Base-by-base conservation (phyloP, 2,329 filamentous ascomycete species). In the Scedosporium boydii region DNA sequence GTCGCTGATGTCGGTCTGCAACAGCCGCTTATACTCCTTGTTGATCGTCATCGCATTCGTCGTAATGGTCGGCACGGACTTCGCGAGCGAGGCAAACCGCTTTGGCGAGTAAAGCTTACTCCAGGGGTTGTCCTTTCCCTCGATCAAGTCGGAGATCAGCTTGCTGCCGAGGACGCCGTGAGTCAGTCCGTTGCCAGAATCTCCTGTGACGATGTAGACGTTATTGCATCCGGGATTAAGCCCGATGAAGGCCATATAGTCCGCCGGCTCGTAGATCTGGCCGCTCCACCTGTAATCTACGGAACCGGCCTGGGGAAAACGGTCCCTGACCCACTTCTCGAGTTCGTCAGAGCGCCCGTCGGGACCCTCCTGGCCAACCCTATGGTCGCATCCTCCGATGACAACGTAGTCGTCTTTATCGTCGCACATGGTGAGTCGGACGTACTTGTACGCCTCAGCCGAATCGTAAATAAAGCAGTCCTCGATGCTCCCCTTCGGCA, bases 201-300 rank as follows among this genome's bases (percentile, higher is more conserved):
- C 82, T 0, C 83, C 82, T 0, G 82, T 85, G 6, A 82, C 72
- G 48, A 85, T 75, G 64, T 79, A 86, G 2, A 79, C 77, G 67
- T 79, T 77, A 44, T 80, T 75, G 12, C 70, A 74, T 12, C 80
- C 81, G 60, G 80, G 79, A 66, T 84, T 83, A 65, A 76, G 77
- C 29, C 83, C 83, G 58, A 84, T 83, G 64, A 80, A 84, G 0
- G 76, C 81, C 74, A 85, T 75, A 67, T 76, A 77, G 66, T 85
- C 82, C 10, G 78, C 75, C 0, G 82, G 80, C 64, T 85, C 82
- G 65, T 80, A 78, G 53, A 85, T 75, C 70, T 86, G 83, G 0
- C 83, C 82, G 41, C 78, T 82, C 82, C 82, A 85, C 21, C 73
- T 73, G 71, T 83, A 85, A 64, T 85, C 83, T 6, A 81, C 74